These are phyloP conservation scores for Sporothrix euskadiensis DNA, from an alignment of 2,329 filamentous ascomycete genomes.

Conservation along the genomic window DNA sequence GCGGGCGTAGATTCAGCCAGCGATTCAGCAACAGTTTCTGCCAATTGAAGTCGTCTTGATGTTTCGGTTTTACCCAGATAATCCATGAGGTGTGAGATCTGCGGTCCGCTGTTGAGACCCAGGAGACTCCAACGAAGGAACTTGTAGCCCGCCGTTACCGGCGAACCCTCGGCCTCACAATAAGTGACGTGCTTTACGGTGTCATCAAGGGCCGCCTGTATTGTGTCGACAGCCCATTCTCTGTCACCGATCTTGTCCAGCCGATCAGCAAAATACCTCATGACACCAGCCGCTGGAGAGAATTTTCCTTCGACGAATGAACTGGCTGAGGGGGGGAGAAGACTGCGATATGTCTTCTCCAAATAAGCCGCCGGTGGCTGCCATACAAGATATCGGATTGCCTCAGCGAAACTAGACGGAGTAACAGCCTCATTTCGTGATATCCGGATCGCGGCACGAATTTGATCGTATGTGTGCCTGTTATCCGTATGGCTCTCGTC, in stretches of 20 bases:
- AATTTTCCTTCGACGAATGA: slow-evolving; percentile 18
- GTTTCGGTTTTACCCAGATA: slow-evolving; percentile 39
- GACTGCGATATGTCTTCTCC: slow-evolving; percentile 6
- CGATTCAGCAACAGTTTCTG: slow-evolving; percentile 18
- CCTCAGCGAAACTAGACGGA: slow-evolving; percentile 28
- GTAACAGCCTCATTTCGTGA: slow-evolving; percentile 29
- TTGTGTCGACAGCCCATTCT: slow-evolving; percentile 28
- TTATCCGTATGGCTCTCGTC: background rate
- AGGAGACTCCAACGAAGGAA: slow-evolving; percentile 40
- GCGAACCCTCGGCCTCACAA: background rate
- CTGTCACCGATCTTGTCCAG: slow-evolving; percentile 26
- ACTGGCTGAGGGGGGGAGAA: background rate
- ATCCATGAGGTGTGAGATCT: slow-evolving; percentile 35
- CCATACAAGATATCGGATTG: slow-evolving; percentile 38
- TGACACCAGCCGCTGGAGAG: background rate
- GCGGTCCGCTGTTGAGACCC: slow-evolving; percentile 34
- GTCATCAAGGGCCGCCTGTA: slow-evolving; percentile 23
- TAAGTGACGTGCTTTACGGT: slow-evolving; percentile 21
- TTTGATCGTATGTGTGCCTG: background rate
- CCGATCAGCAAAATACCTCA: slow-evolving; percentile 26
- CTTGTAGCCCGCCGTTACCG: slow-evolving; percentile 33
- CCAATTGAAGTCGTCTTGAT: slow-evolving; percentile 34
- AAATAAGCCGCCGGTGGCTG: slow-evolving; percentile 27
- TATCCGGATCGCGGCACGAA: slow-evolving; percentile 30
- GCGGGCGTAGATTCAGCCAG: background rate